phyloP scores from a whole-genome alignment of 2,329 filamentous ascomycete species.

The Eutypa lata region DNA sequence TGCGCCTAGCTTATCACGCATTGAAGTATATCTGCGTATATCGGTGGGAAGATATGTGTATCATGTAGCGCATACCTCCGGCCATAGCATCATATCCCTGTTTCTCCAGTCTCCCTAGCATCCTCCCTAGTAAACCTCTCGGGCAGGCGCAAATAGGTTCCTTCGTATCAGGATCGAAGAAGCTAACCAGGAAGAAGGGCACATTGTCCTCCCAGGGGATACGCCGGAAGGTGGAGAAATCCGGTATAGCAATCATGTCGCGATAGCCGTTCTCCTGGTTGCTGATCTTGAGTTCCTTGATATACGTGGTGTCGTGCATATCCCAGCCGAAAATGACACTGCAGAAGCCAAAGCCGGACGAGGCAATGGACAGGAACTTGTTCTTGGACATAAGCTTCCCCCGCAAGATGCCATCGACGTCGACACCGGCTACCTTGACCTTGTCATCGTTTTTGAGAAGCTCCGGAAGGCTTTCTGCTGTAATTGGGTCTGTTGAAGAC shows the following conservation, averaged over 20 bases:
- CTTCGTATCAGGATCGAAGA: conserved; percentile 65
- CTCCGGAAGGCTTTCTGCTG: conserved; percentile 56
- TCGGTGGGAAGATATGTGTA: not conserved
- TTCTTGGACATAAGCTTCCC: conserved; percentile 80
- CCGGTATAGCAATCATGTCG: conserved; percentile 71
- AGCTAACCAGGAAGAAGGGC: conserved; percentile 73
- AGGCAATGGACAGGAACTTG: conserved; percentile 73
- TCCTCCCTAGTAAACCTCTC: conserved; percentile 61
- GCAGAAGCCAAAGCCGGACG: conserved; percentile 79
- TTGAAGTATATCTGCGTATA: too few relatives aligned
- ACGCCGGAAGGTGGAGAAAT: conserved; percentile 66
- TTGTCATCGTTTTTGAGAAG: conserved; percentile 64
- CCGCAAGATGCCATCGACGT: conserved; percentile 73
- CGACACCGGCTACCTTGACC: conserved; percentile 74
- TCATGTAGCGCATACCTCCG: conserved; percentile 54
- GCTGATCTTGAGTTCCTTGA: conserved; percentile 70
- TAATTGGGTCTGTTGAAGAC: conserved; percentile 37
- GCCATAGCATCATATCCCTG: conserved; percentile 70
- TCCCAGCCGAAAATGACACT: conserved; percentile 85
- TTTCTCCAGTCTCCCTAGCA: conserved; percentile 57
- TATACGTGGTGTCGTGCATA: conserved; percentile 81
- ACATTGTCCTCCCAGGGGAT: conserved; percentile 79
- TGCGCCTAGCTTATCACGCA: too few relatives aligned
- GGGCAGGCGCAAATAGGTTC: conserved; percentile 68
- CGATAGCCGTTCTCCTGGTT: conserved; percentile 78